Percentiles rank a stretch among this genome's conserved stretches.
Evolutionary conservation across 345 rosid species (phyloP).

Genomic region (Mallotus nudiflorus): DNA sequence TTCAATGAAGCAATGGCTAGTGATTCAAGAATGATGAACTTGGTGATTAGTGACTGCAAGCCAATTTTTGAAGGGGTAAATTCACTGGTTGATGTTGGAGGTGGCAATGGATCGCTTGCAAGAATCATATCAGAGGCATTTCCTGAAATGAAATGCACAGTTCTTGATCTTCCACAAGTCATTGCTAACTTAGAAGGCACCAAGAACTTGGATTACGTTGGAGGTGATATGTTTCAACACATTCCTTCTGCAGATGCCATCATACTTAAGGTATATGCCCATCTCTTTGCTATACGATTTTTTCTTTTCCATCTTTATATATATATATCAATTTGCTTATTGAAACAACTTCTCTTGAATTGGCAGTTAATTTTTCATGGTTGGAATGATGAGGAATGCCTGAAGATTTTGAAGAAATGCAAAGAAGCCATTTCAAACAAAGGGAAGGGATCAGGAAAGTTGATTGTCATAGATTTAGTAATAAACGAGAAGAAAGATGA

Average conservation of each 20-base stretch:
- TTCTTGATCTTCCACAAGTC: slow-evolving; percentile 27
- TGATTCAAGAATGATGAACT: slow-evolving; percentile 23
- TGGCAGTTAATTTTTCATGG: slow-evolving; percentile 39
- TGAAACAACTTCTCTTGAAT: not conserved
- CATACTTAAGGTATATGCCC: slow-evolving; percentile 21
- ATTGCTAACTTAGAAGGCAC: slow-evolving; percentile 14
- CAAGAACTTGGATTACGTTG: slow-evolving; percentile 24
- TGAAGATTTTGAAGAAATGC: slow-evolving; percentile 43
- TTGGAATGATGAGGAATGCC: slow-evolving; percentile 44
- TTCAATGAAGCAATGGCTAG: slow-evolving; percentile 29
- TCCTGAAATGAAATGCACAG: slow-evolving; percentile 24
- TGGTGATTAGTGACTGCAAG: slow-evolving; percentile 10
- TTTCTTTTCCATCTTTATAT: not conserved
- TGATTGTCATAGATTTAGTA: slow-evolving; percentile 39
- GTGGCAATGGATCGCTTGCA: slow-evolving; percentile 24
- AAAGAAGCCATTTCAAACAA: slow-evolving; percentile 35
- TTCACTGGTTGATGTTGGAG: slow-evolving; percentile 30
- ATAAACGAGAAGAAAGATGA: slow-evolving; percentile 38
- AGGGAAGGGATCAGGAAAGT: slow-evolving; percentile 26
- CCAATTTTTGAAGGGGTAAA: slow-evolving; percentile 18
- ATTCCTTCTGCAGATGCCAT: slow-evolving; percentile 31
- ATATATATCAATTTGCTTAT: not conserved
- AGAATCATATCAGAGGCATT: slow-evolving; percentile 19
- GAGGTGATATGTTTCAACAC: slow-evolving; percentile 29
- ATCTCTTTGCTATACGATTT: not conserved